Evolutionary conservation across 192 early-diverging fungal species (phyloP), one percentile per base, ranked within the genome.

Genomic region (Mortierella hygrophila): DNA sequence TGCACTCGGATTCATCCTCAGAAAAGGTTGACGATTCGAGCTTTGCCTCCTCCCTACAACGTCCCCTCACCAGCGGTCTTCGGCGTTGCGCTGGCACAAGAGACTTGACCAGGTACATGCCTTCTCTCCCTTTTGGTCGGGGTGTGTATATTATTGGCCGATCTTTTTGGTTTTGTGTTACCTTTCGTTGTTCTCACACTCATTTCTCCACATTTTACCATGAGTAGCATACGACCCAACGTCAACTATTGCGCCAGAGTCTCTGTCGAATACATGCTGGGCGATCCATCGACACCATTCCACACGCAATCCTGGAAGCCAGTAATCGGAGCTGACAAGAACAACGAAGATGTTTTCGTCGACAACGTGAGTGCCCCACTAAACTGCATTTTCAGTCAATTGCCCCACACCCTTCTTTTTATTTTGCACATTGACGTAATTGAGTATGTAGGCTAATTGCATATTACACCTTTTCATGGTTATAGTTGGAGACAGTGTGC

Each of bases 221-320:
- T 35, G 7, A 5, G 1, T 68, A 86, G 84, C 42, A 86, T 86
- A 42, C 49, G 79, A 44, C 70, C 79, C 37, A 78, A 52, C 35
- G 84, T 86, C 41, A 86, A 86, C 68, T 86, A 86, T 52, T 81
- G 69, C 21, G 84, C 84, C 4, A 86, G 74, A 40, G 76, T 86
- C 37, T 52, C 55, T 23, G 84, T 86, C 29, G 72, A 86, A 69
- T 86, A 86, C 44, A 81, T 78, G 79, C 29, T 77, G 13, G 84
- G 84, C 38, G 79, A 86, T 21, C 75, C 78, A 4, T 77, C 75
- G 26, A 79, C 74, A 29, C 84, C 72, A 6, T 81, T 78, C 47
- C 74, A 81, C 41, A 40, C 75, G 16, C 79, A 47, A 55, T 78
- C 79, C 46, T 86, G 84, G 84, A 79, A 75, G 46, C 47, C 52